Base-by-base conservation (phyloP, 129 eudicot species). In the Pittosporum tobira region DNA sequence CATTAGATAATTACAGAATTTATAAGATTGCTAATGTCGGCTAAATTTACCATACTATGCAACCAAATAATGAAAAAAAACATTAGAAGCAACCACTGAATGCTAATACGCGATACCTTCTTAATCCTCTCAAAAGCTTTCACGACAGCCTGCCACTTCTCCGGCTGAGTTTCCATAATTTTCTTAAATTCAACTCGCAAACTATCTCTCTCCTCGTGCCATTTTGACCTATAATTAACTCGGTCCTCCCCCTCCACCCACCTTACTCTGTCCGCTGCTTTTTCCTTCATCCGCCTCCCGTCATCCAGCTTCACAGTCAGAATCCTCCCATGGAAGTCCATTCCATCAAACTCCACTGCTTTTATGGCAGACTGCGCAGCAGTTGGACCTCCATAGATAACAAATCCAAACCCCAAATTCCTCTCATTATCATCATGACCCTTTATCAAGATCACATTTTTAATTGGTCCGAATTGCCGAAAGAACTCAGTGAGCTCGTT, bases 101-200 rank as follows among this genome's bases (percentile, higher is more conserved):
- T 19, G 56, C 2, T 49, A 45, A 58, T n/a, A 51, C 54, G 24
- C 48, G 6, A 34, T 74, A 88, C 97, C 97, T 90, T 90, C 59
- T 91, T 81, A 62, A 91, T 78, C 73, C 75, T 78, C 71, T 86
- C 81, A 74, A 91, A 91, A 38, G 95, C 90, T 59, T 40, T 69
- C 15, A 91, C 80, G 60, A 91, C 90, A 9, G 94, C 98, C 67
- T 91, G 98, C 98, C 95, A 91, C 62, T 86, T 79, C 72, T 86
- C 71, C 0, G 95, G 98, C 29, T 70, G 87, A 58, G 81, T 72
- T 26, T 83, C 95, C 56, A 91, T 48, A 61, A 91, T 81, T 53
- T 62, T 83, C 61, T 75, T 62, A 26, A 86, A 73, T 53, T 86
- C 81, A 12, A 37, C 63, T 31, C 95, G 47, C 7, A 84, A 80